These are phyloP conservation scores for Suillus luteus DNA, from an alignment of 768 basidiomycete genomes.

Conservation along the genomic window DNA sequence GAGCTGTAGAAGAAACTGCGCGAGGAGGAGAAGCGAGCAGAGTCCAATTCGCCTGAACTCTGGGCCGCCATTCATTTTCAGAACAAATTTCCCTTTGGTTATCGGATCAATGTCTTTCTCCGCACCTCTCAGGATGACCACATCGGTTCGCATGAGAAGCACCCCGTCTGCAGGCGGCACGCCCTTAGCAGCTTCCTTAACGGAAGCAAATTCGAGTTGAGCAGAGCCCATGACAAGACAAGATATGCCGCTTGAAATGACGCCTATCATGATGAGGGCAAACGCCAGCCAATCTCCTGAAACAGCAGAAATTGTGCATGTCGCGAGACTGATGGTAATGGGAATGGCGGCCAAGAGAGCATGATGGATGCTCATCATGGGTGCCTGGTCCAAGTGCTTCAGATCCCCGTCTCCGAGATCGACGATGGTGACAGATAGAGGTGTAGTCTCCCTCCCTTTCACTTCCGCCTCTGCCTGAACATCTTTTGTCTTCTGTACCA, in stretches of 20 bases:
- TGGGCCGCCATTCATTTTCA: constrained; percentile 22
- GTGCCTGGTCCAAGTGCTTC: constrained; percentile 13
- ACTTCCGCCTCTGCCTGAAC: constrained; percentile 15
- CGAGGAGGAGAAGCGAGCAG: constrained; percentile 34
- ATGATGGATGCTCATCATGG: constrained; percentile 9
- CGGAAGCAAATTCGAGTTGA: constrained; percentile 22
- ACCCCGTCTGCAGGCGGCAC: constrained; percentile 35
- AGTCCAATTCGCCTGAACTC: constrained; percentile 26
- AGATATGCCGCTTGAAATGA: constrained; percentile 35
- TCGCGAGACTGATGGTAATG: constrained; percentile 24
- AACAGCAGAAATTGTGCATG: constrained; percentile 28
- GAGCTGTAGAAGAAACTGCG: constrained; percentile 37
- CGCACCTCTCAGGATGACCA: constrained; percentile 34
- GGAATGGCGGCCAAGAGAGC: constrained; percentile 28
- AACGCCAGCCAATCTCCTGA: constrained; percentile 34
- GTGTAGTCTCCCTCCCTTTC: constrained; percentile 23
- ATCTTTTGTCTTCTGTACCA: constrained; percentile 16
- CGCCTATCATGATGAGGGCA: constrained; percentile 35
- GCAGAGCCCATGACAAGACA: constrained; percentile 35
- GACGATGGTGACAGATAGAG: constrained; percentile 22
- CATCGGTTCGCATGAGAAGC: constrained; percentile 23
- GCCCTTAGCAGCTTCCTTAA: constrained; percentile 22
- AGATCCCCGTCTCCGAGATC: constrained; percentile 11
- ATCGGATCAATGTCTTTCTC: constrained; percentile 35
- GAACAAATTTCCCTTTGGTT: constrained; percentile 33